Evolutionary conservation across 2,329 filamentous ascomycete species (phyloP).

Genomic region (Aureobasidium subglaciale): DNA sequence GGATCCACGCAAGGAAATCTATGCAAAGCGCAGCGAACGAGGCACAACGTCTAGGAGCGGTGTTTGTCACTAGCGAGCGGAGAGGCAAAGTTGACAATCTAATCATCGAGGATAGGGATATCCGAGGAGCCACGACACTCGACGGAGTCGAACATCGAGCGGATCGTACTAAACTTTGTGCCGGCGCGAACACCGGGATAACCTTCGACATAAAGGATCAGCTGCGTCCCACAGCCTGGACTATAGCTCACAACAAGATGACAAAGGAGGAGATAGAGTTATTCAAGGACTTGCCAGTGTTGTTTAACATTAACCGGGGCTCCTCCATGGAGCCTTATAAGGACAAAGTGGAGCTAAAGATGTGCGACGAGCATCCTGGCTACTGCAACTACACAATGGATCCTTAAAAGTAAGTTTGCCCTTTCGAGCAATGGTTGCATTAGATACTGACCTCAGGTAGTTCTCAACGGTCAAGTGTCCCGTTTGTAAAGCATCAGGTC

Average conservation of each 20-base stretch:
- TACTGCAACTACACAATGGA: slow-evolving; percentile 44
- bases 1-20: slow-evolving; percentile 48
- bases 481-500: slow-evolving; percentile 41
- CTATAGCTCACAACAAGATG: slow-evolving; percentile 46
- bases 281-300: slow-evolving; percentile 45
- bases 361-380: slow-evolving; percentile 52
- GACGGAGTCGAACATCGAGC: slow-evolving; percentile 38
- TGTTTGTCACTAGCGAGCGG: slow-evolving; percentile 37
- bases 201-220: slow-evolving; percentile 47
- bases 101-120: slow-evolving; percentile 29
- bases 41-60: slow-evolving; percentile 40
- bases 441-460: slow-evolving; percentile 7
- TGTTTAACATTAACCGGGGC: slow-evolving; percentile 42
- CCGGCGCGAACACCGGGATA: slow-evolving; percentile 43
- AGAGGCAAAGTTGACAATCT: slow-evolving; percentile 35
- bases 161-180: slow-evolving; percentile 41
- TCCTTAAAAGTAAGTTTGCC: not conserved
- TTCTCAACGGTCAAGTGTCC: slow-evolving; percentile 21
- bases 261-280: slow-evolving; percentile 37
- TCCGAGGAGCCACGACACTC: slow-evolving; percentile 38
- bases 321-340: slow-evolving; percentile 47
- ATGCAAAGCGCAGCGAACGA: slow-evolving; percentile 40
- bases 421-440: not conserved
- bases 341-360: slow-evolving; percentile 40
- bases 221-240: slow-evolving; percentile 48